Evolutionary conservation across 257 asterid genomes (phyloP).

Genomic region (Cynanchum wilfordii): DNA sequence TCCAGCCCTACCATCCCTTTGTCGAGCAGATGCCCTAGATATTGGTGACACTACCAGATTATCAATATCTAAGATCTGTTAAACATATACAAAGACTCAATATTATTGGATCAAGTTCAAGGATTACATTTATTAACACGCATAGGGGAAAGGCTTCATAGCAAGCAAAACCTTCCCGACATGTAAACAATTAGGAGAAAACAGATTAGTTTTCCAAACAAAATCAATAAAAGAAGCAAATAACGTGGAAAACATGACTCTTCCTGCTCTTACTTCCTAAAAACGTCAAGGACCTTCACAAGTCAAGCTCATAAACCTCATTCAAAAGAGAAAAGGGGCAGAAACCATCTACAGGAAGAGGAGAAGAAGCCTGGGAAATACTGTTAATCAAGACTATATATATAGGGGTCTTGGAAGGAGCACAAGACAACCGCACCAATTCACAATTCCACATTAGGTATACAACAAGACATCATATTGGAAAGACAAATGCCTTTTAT

Average conservation of each 20-base stretch:
- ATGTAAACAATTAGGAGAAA: background rate
- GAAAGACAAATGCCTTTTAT: background rate
- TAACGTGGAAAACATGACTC: background rate
- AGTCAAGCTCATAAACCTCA: background rate
- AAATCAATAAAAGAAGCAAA: background rate
- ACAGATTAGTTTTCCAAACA: background rate
- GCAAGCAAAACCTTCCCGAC: background rate
- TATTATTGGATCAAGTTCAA: background rate
- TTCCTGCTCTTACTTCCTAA: background rate
- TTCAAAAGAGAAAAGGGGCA: background rate
- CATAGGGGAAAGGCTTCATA: background rate
- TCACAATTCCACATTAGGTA: background rate
- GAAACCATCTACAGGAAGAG: background rate
- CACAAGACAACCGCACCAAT: background rate
- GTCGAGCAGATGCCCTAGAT: constrained; percentile 93
- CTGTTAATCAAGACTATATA: background rate
- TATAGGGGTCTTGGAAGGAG: background rate
- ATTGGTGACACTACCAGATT: constrained; percentile 87
- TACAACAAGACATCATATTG: too few relatives aligned
- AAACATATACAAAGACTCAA: constrained; percentile 7
- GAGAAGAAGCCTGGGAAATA: background rate
- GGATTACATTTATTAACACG: background rate
- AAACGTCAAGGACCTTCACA: background rate
- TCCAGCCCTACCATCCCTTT: constrained; percentile 98
- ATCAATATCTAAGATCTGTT: constrained; percentile 85